Conservation (phyloP, 805 yeast species). For the Metschnikowia matae region DNA sequence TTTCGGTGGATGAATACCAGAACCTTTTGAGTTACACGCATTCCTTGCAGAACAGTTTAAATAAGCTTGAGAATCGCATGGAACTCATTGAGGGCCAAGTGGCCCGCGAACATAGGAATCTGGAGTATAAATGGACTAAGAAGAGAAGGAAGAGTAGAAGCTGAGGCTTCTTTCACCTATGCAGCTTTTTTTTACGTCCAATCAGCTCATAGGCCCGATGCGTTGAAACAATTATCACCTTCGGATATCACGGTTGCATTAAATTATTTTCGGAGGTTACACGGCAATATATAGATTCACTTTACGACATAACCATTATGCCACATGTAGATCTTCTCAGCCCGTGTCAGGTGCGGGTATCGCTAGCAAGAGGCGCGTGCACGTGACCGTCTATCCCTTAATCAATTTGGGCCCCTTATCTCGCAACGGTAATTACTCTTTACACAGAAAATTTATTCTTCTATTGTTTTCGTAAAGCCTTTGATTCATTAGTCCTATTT, state of each 20-base stretch:
- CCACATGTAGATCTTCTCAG: not conserved
- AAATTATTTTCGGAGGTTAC: not conserved
- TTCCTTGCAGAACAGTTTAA: constrained; percentile 26
- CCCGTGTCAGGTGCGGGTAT: not conserved
- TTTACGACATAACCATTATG: not conserved
- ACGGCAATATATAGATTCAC: not conserved
- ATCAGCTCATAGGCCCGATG: not conserved
- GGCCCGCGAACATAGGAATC: constrained; percentile 12
- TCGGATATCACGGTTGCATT: not conserved
- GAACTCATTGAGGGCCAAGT: constrained; percentile 25
- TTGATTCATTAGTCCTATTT: not conserved
- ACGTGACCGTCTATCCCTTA: constrained; percentile 2
- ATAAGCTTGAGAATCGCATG: constrained; percentile 24
- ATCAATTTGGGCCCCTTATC: constrained; percentile 1
- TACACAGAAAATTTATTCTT: not conserved
- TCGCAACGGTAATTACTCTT: constrained; percentile 2
- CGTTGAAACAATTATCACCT: not conserved
- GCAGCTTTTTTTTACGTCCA: not conserved
- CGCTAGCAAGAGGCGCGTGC: not conserved
- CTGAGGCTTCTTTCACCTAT: not conserved
- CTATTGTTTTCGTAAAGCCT: not conserved
- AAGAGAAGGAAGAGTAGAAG: not conserved
- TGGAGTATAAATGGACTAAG: constrained; percentile 1
- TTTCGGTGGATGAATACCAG: constrained; percentile 29
- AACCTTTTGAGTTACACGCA: constrained; percentile 34